Evolutionary conservation across 257 asterid species (phyloP), one percentile per base, ranked within the genome.

Genomic region (Penstemon eatonii): DNA sequence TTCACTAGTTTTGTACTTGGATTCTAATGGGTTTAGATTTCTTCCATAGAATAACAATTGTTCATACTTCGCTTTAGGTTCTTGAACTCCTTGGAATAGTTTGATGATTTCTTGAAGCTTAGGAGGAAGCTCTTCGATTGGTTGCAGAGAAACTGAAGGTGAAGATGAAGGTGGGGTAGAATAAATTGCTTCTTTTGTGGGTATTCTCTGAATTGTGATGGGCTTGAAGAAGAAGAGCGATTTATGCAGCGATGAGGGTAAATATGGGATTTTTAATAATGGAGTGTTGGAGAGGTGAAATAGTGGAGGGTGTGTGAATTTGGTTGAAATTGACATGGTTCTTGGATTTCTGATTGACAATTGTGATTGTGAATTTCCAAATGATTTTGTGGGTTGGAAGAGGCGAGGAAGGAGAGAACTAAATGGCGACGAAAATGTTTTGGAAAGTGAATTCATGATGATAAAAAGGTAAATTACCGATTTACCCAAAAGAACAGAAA

Each of bases 81-180:
- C 87, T 64, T 81, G 76, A 50, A 88, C 94, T 64, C 80, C 86
- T 68, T 79, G 88, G 68, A 90, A 90, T 33, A 86, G 90, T 46
- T 78, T 83, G 72, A 88, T 54, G 47, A 90, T 86, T 54, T 88
- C 90, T 70, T 90, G 95, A 8, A 90, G 96, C 84, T 83, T 90
- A 5, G 87, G 87, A 7, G 96, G 96, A 38, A 88, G 80, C 73
- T 88, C 92, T 53, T 84, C 89, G 33, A 88, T 60, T 57, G 92
- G 87, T 73, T 90, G 96, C 38, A 80, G 71, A 37, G 87, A 71
- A 44, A 69, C 69, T 9, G 84, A 70, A 13, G 85, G 62, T 7
- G 85, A 37, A 43, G 90, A 37, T 5, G 84, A 58, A 37, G 82
- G 52, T 18, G 84, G 43, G 25, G 76, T 13, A 2, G 86, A 66